Percentiles rank a stretch among this genome's conserved stretches.
phyloP scores from a whole-genome alignment of 1,284 basidiomycete species.

The Sanguinoderma infundibulare region DNA sequence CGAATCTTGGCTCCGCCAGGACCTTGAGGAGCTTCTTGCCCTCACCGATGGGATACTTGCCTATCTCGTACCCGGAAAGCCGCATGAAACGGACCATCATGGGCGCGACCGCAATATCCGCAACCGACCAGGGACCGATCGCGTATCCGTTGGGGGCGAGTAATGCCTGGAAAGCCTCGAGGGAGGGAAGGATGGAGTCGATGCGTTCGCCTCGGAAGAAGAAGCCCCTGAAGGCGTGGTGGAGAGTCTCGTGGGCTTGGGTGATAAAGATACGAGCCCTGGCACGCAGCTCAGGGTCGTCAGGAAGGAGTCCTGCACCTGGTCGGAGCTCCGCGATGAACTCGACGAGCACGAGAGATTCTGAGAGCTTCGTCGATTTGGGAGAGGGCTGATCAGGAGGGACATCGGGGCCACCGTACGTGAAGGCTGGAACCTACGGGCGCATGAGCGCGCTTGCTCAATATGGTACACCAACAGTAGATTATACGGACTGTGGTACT shows the following conservation, averaged over 20 bases:
- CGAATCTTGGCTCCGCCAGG: conserved; percentile 30
- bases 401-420: conserved; percentile 59
- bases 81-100: conserved; percentile 24
- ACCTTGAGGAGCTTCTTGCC: conserved; percentile 21
- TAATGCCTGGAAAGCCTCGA: conserved; percentile 39
- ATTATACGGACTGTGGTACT: background rate
- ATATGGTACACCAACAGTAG: background rate
- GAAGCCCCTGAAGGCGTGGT: conserved; percentile 36
- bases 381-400: conserved; percentile 57
- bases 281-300: conserved; percentile 57
- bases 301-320: conserved; percentile 49
- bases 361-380: conserved; percentile 59
- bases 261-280: conserved; percentile 65
- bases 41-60: conserved; percentile 25
- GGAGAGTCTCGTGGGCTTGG: conserved; percentile 47
- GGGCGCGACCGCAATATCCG: conserved; percentile 40
- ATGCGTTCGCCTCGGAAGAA: conserved; percentile 45
- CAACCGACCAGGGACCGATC: conserved; percentile 46
- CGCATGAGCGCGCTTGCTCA: conserved; percentile 2
- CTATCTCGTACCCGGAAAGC: conserved; percentile 22
- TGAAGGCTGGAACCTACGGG: conserved; percentile 51
- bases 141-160: conserved; percentile 34
- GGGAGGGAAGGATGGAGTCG: conserved; percentile 41
- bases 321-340: conserved; percentile 62
- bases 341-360: conserved; percentile 65